A percentile compares a stretch with the other conserved stretches of the same genome.
Conservation (phyloP, 1,284 basidiomycete species). For the Ceratobasidium sp. region DNA sequence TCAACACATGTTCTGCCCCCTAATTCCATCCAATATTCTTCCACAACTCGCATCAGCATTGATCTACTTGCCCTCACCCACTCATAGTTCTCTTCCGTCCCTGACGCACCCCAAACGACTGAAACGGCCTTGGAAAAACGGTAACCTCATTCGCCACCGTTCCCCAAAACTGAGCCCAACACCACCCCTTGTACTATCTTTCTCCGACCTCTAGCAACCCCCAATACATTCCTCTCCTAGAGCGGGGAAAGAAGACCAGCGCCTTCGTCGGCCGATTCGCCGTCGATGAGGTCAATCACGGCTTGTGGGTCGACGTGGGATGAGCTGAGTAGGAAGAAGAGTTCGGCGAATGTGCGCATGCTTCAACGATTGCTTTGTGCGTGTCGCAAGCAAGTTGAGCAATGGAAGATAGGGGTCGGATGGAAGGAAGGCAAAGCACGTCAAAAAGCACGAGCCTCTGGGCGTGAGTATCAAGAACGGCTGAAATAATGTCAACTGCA, state of each 20-base stretch:
- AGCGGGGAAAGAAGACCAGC: slow-evolving; percentile 66
- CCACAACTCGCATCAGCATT: slow-evolving; percentile 39
- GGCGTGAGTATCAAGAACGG: slow-evolving; percentile 8
- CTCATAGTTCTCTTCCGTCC: not conserved
- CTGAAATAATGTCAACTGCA: slow-evolving; percentile 50
- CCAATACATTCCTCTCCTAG: slow-evolving; percentile 57
- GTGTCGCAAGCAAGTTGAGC: slow-evolving; percentile 57
- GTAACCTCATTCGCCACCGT: slow-evolving; percentile 74
- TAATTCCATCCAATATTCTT: too few species aligned
- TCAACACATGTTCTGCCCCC: too few species aligned
- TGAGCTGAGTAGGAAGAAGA: slow-evolving; percentile 55
- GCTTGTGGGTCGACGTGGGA: slow-evolving; percentile 61
- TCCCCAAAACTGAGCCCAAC: slow-evolving; percentile 74
- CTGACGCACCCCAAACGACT: not conserved
- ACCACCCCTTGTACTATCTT: slow-evolving; percentile 70
- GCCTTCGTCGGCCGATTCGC: slow-evolving; percentile 52
- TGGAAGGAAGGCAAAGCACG: slow-evolving; percentile 67
- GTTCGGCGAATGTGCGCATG: slow-evolving; percentile 59
- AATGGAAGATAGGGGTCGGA: slow-evolving; percentile 62
- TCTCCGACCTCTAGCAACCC: slow-evolving; percentile 67
- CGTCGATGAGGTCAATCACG: slow-evolving; percentile 55
- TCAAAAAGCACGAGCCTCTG: slow-evolving; percentile 60
- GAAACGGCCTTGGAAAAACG: slow-evolving; percentile 61
- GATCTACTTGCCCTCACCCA: slow-evolving; percentile 44
- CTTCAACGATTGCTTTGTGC: slow-evolving; percentile 79